Percentiles rank a stretch among this genome's conserved stretches.
Evolutionary conservation across 345 rosid species (phyloP).

Genomic region (Murraya koenigii): DNA sequence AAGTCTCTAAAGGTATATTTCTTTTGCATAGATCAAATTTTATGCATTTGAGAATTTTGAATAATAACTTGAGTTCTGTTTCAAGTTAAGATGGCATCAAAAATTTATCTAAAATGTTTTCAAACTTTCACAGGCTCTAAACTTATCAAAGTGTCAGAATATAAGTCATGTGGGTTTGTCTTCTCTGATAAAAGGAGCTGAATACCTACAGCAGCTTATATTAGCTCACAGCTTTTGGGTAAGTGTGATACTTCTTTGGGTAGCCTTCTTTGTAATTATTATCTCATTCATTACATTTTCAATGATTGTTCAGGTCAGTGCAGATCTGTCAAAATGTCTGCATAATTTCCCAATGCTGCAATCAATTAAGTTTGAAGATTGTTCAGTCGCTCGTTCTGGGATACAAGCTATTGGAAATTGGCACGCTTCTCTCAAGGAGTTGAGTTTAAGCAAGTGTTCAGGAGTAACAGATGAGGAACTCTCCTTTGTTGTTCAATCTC

Average conservation of each 20-base stretch:
- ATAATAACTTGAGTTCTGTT: neutral
- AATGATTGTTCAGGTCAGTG: constrained; percentile 46
- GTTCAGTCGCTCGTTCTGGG: constrained; percentile 43
- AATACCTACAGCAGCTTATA: constrained; percentile 43
- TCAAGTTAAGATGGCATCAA: neutral
- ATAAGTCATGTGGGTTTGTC: constrained; percentile 55
- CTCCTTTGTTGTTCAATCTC: constrained; percentile 43
- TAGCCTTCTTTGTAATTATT: constrained; percentile 31
- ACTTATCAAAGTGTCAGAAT: constrained; percentile 63
- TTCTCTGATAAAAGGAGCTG: constrained; percentile 43
- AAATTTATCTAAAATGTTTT: neutral
- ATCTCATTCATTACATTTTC: constrained; percentile 13
- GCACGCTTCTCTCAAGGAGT: constrained; percentile 40
- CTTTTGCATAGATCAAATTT: neutral
- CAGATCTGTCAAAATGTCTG: constrained; percentile 43
- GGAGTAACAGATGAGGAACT: constrained; percentile 72
- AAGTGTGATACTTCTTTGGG: constrained; percentile 18
- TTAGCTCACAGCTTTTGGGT: constrained; percentile 41
- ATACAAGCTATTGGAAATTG: constrained; percentile 50
- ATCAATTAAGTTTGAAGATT: constrained; percentile 59
- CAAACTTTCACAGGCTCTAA: constrained; percentile 38
- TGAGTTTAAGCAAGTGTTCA: constrained; percentile 66
- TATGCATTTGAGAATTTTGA: neutral
- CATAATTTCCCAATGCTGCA: constrained; percentile 46
- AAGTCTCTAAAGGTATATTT: constrained; percentile 38